Evolutionary conservation across 768 basidiomycete genomes (phyloP).

Genomic region (Agrocybe chaxingu): DNA sequence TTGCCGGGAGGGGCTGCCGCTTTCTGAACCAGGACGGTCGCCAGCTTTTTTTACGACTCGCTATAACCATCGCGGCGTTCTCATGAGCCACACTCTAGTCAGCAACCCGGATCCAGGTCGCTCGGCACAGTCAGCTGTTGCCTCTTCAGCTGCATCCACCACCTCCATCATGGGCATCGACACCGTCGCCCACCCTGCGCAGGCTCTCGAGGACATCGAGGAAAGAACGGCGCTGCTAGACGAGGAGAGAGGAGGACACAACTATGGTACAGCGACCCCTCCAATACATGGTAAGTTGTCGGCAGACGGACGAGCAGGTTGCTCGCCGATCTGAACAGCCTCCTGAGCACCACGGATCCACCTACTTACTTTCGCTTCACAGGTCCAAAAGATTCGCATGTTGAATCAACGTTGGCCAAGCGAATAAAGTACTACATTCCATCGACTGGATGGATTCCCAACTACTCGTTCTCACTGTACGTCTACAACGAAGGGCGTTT

Average conservation of each 20-base stretch:
- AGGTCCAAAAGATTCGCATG: constrained; percentile 14
- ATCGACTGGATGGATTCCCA: constrained; percentile 75
- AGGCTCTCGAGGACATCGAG: constrained; percentile 14
- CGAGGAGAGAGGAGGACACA: constrained; percentile 16
- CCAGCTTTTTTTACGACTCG: too few species aligned
- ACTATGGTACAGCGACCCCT: constrained; percentile 24
- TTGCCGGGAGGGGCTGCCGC: neutral
- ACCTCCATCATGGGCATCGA: constrained; percentile 37
- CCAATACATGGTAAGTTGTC: constrained; percentile 19
- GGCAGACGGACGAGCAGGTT: too few species aligned
- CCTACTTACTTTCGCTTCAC: neutral
- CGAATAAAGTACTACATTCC: constrained; percentile 75
- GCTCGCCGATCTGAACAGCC: too few species aligned
- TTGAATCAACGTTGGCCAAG: constrained; percentile 35
- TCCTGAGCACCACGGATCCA: neutral
- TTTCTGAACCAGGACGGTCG: neutral
- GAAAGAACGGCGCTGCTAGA: constrained; percentile 35
- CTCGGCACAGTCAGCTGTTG: constrained; percentile 3
- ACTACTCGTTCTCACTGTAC: constrained; percentile 66
- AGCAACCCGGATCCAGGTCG: constrained; percentile 4
- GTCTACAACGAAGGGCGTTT: constrained; percentile 21
- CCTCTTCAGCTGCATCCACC: constrained; percentile 21
- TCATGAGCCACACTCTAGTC: constrained; percentile 1
- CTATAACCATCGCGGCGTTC: too few species aligned
- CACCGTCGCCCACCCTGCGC: constrained; percentile 10